These are phyloP conservation scores for Tetrapisispora nanseiensis DNA, from an alignment of 805 yeast species.

Conservation along the genomic window DNA sequence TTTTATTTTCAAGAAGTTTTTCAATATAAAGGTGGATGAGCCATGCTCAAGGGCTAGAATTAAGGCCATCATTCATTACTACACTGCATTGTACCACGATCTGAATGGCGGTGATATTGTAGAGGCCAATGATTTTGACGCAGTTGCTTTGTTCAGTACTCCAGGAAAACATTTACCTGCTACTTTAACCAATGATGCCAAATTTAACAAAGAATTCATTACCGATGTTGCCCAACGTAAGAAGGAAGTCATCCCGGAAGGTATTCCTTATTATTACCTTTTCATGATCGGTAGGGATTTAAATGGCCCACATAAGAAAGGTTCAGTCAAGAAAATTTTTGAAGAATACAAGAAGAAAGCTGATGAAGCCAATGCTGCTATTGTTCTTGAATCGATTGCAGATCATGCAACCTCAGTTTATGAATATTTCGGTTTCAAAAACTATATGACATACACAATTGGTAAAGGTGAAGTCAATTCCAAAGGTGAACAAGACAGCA, in stretches of 20 bases:
- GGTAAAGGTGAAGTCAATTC: slow-evolving; percentile 28
- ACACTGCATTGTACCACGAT: slow-evolving; percentile 20
- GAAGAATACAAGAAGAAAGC: slow-evolving; percentile 23
- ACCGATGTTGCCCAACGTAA: slow-evolving; percentile 16
- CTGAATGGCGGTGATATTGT: slow-evolving; percentile 25
- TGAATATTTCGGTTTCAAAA: slow-evolving; percentile 29
- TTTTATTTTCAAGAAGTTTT: slow-evolving; percentile 25
- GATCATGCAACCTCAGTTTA: slow-evolving; percentile 28
- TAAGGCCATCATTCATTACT: slow-evolving; percentile 19
- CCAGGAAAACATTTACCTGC: slow-evolving; percentile 21
- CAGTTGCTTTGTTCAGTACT: slow-evolving; percentile 25
- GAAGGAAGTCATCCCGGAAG: slow-evolving; percentile 19
- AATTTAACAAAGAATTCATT: slow-evolving; percentile 24
- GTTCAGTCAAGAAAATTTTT: slow-evolving; percentile 27
- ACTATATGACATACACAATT: slow-evolving; percentile 19
- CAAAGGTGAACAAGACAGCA: slow-evolving; percentile 19
- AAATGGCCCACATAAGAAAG: slow-evolving; percentile 19
- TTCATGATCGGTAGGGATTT: slow-evolving; percentile 28
- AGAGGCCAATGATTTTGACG: slow-evolving; percentile 27
- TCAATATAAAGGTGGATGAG: slow-evolving; percentile 18
- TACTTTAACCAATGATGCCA: slow-evolving; percentile 20
- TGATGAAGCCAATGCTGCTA: slow-evolving; percentile 23
- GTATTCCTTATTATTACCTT: slow-evolving; percentile 24
- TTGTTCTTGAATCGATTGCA: slow-evolving; percentile 28
- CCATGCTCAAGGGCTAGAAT: slow-evolving; percentile 17